Evolutionary conservation across 2,329 filamentous ascomycete genomes (phyloP), one percentile per base, ranked within the genome.

Genomic region (Mycocentrospora acerina): DNA sequence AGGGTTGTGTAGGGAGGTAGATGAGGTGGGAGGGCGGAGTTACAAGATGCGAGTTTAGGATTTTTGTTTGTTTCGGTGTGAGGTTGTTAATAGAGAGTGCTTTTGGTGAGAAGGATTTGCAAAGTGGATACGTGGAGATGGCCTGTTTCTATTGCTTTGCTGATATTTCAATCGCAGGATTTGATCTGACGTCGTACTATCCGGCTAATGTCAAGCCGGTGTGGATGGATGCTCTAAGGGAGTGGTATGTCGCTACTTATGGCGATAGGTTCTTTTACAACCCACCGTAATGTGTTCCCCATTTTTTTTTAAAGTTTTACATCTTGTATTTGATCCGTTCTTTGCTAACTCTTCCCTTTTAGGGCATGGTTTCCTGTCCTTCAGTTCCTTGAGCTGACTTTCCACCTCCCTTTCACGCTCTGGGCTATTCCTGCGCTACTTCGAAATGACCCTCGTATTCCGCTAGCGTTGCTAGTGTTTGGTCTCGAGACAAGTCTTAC

Each of bases 261-360:
- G 71, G 74, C 11, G 83, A 86, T 56, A 78, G 75, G 36, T 83
- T 84, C 70, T 85, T 86, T 67, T 70, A 74, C 24, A 56, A 68
- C 3, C 72, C 79, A 2, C 81, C 81, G 26, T 67, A 58, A 51
- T 63, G 41, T 12, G 28, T 27, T 22, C 28, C 11, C 29, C 34
- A 24, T 33, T 17, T 39, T 22, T 19, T 10, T n/a, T n/a, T n/a
- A n/a, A n/a, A n/a, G n/a, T n/a, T n/a, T n/a, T n/a, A n/a, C n/a
- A n/a, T n/a, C n/a, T n/a, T n/a, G n/a, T n/a, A n/a, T n/a, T n/a
- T n/a, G n/a, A n/a, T n/a, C n/a, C n/a, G n/a, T n/a, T n/a, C n/a
- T n/a, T n/a, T n/a, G n/a, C n/a, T n/a, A n/a, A n/a, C n/a, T n/a
- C n/a, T n/a, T n/a, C 31, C n/a, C n/a, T n/a, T n/a, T n/a, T n/a